Evolutionary conservation across 441 rosid genomes (phyloP).

Genomic region (Pelargonium fulgidum): DNA sequence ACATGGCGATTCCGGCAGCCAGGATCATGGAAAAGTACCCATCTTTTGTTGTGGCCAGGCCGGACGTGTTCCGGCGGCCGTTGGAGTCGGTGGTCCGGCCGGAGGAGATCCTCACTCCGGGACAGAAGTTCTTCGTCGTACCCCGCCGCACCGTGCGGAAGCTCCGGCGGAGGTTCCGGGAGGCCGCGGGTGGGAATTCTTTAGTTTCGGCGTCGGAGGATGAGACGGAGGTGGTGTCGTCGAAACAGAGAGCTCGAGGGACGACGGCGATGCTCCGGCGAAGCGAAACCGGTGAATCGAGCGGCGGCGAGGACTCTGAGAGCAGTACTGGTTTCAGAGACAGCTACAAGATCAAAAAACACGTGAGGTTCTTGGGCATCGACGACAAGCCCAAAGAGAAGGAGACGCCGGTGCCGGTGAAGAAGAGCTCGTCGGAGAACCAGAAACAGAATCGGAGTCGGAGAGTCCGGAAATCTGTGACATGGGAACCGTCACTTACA

Average conservation of each 20-base stretch:
- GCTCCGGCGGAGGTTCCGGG: conserved; percentile 24
- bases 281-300: too few relatives aligned
- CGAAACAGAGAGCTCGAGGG: too few relatives aligned
- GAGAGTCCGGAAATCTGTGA: neutral
- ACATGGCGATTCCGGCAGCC: conserved; percentile 40
- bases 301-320: neutral
- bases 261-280: too few relatives aligned
- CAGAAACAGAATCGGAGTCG: too few relatives aligned
- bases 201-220: too few relatives aligned
- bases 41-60: conserved; percentile 32
- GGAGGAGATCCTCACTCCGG: conserved; percentile 37
- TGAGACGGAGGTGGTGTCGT: too few relatives aligned
- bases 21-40: conserved; percentile 46
- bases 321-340: neutral
- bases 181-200: neutral
- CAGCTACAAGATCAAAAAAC: neutral
- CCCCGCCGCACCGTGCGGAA: conserved; percentile 35
- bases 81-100: conserved; percentile 43
- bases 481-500: neutral
- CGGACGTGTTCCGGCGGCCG: conserved; percentile 40
- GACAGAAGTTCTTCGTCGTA: conserved; percentile 32
- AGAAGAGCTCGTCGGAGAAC: too few relatives aligned
- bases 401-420: too few relatives aligned
- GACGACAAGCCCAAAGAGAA: neutral
- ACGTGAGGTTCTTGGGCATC: neutral